Base-by-base conservation (phyloP, 2,329 filamentous ascomycete genomes). In the Lithohypha guttulata region DNA sequence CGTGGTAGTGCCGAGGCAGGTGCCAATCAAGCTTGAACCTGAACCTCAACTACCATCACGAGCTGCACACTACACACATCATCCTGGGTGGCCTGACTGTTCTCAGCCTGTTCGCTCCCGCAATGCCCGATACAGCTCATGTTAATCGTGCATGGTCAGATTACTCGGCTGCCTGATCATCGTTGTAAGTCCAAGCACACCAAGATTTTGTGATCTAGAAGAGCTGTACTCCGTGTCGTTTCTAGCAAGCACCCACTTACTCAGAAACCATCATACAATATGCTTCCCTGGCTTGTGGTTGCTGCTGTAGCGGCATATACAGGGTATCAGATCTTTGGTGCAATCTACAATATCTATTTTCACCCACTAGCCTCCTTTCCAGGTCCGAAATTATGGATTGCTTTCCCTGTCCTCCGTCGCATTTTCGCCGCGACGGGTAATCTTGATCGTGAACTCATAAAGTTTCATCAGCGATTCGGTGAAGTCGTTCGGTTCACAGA, bases 351-450 rank as follows among this genome's bases (percentile, higher is more conserved):
- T 5, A 42, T 60, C 7, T 55, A 49, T 29, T 43, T 58, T 6
- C 51, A 50, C 32, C 56, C 56, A 2, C 42, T 59, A 13, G 47
- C 49, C 6, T 51, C 49, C 18, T 56, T 59, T 28, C 57, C 57
- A 0, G 55, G 57, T 1, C 56, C 56, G 2, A 47, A 43, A 25
- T 23, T 34, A 19, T 50, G 45, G 46, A 44, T 48, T 4, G 43
- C 36, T 9, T 48, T 49, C 15, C 45, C 44, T 1, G 10, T 52
- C 6, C 26, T 48, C 1, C 42, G 37, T 3, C 27, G 46, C 9
- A 34, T 52, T 10, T 6, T 14, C n/a, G 18, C 21, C 21, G 21
- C 18, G 13, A 17, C 13, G 23, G 31, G 31, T 20, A 34, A 10
- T 6, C 23, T 34, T 20, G 31, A 34, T 20, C 31, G 13, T 4